These are phyloP conservation scores for Alternaria sp. DNA, from an alignment of 2,329 filamentous ascomycete species.

Conservation along the genomic window DNA sequence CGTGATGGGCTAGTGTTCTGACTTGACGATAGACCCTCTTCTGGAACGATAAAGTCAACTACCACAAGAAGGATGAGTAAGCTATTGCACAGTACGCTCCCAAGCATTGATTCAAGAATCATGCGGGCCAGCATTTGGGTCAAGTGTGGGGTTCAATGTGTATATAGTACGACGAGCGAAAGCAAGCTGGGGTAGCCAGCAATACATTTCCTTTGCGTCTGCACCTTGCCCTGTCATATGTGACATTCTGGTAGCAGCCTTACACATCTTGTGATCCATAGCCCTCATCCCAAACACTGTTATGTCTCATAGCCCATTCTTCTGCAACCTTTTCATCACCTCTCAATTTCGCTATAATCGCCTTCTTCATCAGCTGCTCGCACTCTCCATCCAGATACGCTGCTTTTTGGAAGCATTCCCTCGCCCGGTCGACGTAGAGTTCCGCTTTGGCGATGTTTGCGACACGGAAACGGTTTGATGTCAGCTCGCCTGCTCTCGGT, in stretches of 20 bases:
- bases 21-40: conserved; percentile 53
- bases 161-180: conserved; percentile 32
- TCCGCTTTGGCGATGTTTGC: conserved; percentile 40
- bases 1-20: conserved; percentile 1
- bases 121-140: conserved; percentile 4
- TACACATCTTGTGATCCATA: conserved; percentile 1
- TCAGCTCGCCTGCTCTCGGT: neutral
- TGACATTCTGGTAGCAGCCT: neutral
- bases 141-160: conserved; percentile 17
- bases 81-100: conserved; percentile 10
- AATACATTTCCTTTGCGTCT: conserved; percentile 44
- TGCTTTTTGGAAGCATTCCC: conserved; percentile 63
- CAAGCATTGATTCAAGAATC: conserved; percentile 1
- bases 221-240: conserved; percentile 3
- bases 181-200: conserved; percentile 31
- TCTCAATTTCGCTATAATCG: conserved; percentile 73
- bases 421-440: conserved; percentile 44
- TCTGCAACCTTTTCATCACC: conserved; percentile 51
- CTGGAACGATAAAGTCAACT: conserved; percentile 97
- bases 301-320: conserved; percentile 47
- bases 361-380: conserved; percentile 83
- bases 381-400: conserved; percentile 75
- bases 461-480: conserved; percentile 21
- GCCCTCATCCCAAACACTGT: conserved; percentile 43
- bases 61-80: conserved; percentile 85